A percentile compares a stretch with the other conserved stretches of the same genome.
Conservation (phyloP, 2,329 filamentous ascomycete species). For the Coniosporium tulheliwenetii region DNA sequence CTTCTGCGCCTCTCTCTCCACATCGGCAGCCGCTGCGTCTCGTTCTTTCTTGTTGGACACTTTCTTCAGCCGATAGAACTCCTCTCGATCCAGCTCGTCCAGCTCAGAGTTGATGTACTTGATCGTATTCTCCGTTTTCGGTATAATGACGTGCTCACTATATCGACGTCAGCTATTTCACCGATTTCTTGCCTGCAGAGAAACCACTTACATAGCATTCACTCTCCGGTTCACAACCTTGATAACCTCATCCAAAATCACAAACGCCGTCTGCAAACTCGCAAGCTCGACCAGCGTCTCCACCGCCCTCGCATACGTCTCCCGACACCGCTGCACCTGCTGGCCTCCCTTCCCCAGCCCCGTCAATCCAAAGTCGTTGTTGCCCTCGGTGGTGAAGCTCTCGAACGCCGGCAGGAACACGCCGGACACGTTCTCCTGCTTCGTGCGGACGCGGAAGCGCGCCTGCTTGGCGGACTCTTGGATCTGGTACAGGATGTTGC, state of each 20-base stretch:
- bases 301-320: conserved; percentile 90
- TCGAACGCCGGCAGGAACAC: conserved; percentile 90
- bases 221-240: conserved; percentile 98
- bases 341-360: conserved; percentile 93
- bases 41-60: conserved; percentile 56
- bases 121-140: conserved; percentile 97
- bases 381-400: conserved; percentile 73
- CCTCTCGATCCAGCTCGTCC: conserved; percentile 91
- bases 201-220: conserved; percentile 64
- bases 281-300: conserved; percentile 92
- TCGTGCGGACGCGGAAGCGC: conserved; percentile 81
- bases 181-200: not conserved
- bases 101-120: conserved; percentile 99
- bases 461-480: conserved; percentile 90
- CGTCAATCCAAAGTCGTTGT: conserved; percentile 91
- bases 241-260: conserved; percentile 96
- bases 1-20: conserved; percentile 24
- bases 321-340: conserved; percentile 85
- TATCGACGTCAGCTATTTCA: conserved; percentile 6
- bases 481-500: conserved; percentile 83
- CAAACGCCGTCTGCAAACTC: conserved; percentile 92
- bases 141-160: conserved; percentile 88
- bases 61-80: conserved; percentile 97
- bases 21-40: conserved; percentile 25
- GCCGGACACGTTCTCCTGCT: conserved; percentile 97